Conservation (phyloP, 1,284 basidiomycete genomes). For the Sphagnurus paluster region DNA sequence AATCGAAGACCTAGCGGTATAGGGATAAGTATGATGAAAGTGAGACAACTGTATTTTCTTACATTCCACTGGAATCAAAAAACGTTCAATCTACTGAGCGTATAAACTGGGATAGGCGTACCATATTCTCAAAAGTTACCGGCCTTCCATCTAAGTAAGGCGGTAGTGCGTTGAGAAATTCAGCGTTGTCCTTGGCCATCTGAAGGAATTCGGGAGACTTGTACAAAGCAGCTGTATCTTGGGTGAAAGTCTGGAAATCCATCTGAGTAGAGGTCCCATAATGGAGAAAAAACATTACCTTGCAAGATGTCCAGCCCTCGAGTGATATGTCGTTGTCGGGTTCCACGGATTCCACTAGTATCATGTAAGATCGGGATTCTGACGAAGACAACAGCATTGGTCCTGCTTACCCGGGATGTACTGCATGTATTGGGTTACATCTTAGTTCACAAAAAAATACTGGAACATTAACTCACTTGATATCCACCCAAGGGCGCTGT, state of each 20-base stretch:
- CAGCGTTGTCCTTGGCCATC: constrained; percentile 45
- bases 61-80: constrained; percentile 57
- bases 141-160: constrained; percentile 59
- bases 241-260: constrained; percentile 16
- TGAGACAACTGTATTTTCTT: constrained; percentile 22
- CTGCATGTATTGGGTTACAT: constrained; percentile 23
- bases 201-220: constrained; percentile 54
- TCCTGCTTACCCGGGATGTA: constrained; percentile 62
- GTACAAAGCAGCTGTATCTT: constrained; percentile 48
- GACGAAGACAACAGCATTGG: constrained; percentile 15
- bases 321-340: constrained; percentile 40
- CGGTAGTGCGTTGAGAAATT: constrained; percentile 57
- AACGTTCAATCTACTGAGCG: background rate
- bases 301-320: constrained; percentile 39
- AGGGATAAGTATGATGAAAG: constrained; percentile 1
- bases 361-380: background rate
- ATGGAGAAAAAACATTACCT: constrained; percentile 21
- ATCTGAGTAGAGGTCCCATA: background rate
- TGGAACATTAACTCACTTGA: constrained; percentile 41
- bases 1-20: constrained; percentile 64
- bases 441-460: background rate
- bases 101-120: constrained; percentile 27
- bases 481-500: constrained; percentile 73
- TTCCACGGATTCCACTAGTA: constrained; percentile 58
- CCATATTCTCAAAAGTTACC: constrained; percentile 64